These are phyloP conservation scores for Fistulinella cinereoalba DNA, from an alignment of 1,284 basidiomycete species.

Conservation along the genomic window DNA sequence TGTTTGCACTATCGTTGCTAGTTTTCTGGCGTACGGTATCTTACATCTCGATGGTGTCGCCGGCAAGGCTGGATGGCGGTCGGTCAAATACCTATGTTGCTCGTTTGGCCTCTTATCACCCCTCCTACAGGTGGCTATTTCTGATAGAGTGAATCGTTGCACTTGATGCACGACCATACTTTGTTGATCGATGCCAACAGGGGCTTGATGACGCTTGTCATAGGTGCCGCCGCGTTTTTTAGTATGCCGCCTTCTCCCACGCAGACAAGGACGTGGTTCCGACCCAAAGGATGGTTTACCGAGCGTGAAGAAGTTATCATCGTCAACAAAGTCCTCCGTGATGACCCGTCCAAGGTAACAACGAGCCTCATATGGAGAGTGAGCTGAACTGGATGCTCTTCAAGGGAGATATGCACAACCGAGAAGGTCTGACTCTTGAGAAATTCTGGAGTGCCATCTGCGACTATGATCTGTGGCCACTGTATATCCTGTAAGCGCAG, in stretches of 20 bases:
- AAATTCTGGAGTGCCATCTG: constrained; percentile 55
- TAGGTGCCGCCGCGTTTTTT: constrained; percentile 63
- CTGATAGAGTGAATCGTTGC: constrained; percentile 15
- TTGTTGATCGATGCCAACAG: constrained; percentile 21
- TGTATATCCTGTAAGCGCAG: constrained; percentile 51
- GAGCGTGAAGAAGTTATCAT: constrained; percentile 53
- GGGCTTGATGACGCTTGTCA: constrained; percentile 48
- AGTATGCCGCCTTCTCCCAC: constrained; percentile 67
- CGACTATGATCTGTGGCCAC: constrained; percentile 69
- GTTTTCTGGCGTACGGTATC: constrained; percentile 63
- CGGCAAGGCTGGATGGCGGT: constrained; percentile 59
- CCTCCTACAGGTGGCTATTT: constrained; percentile 15
- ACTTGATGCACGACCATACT: too few species aligned
- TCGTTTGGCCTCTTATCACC: too few species aligned
- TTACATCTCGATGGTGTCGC: constrained; percentile 55
- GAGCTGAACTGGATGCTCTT: not conserved
- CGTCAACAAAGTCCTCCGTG: constrained; percentile 56
- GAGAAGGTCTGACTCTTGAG: constrained; percentile 56
- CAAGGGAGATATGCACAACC: constrained; percentile 73
- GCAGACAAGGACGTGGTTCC: constrained; percentile 63
- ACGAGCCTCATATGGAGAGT: not conserved
- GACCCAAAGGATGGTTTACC: constrained; percentile 69
- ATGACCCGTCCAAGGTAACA: constrained; percentile 60
- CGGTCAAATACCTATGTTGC: constrained; percentile 44
- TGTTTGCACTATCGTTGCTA: constrained; percentile 47